Base-by-base conservation (phyloP, 805 yeast genomes). In the Myxozyma vanderwaltii region DNA sequence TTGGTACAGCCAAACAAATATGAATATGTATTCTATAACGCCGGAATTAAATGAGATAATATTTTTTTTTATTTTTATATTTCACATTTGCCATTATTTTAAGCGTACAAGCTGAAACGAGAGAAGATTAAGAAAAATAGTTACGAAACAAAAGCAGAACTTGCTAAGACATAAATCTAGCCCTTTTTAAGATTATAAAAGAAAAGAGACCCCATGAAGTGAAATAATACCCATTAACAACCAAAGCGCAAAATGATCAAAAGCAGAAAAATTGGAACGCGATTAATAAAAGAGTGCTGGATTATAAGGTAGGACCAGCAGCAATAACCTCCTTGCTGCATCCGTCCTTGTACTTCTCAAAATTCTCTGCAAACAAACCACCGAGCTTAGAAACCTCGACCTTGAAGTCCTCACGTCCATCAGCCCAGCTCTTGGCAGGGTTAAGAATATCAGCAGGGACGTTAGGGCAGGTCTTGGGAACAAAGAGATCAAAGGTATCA, bases 391-490 rank as follows among this genome's bases (percentile, higher is more conserved):
- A 74, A 63, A 86, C 86, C 73, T 86, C 88, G 39, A 67, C 65
- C 45, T 69, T 69, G 74, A 83, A 85, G 67, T 81, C 82, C 15
- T 70, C 79, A 52, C 72, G 68, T 58, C 88, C 86, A 62, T 78
- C 82, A 63, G 80, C 77, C 96, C 96, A 90, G 66, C 86, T 83
- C 68, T 79, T 84, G 60, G 91, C 79, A 63, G 99, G 99, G 77
- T 92, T 91, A 72, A 92, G 82, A 63, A 92, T 74, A 71, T 87
- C 91, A 23, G 80, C 54, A 66, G 99, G 98, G 61, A 92, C 98
- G 63, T 85, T 83, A 23, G 88, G 85, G 69, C 86, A 88, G 41
- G 84, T 69, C 73, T 81, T 89, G 77, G 99, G 99, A 67, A 94
- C 84, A 72, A 83, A 83, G 76, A 92, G 82, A 76, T 89, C 89